These are phyloP conservation scores for Akanthomyces dipterigenus DNA, from an alignment of 2,329 filamentous ascomycete species.

Conservation along the genomic window DNA sequence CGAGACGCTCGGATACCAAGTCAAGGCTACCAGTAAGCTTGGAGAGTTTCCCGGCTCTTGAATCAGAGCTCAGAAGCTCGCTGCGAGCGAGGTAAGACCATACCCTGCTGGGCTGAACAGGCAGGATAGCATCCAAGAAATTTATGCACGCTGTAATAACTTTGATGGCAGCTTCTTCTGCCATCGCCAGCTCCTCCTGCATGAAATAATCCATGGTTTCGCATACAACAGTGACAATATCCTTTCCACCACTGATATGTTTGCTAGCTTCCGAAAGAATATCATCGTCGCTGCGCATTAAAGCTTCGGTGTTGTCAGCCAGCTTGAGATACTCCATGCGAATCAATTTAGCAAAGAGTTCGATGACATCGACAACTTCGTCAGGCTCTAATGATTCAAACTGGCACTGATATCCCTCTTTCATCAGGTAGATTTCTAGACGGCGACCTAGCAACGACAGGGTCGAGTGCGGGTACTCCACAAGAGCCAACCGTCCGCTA, in stretches of 20 bases:
- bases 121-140: constrained; percentile 68
- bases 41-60: constrained; percentile 68
- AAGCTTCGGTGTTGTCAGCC: constrained; percentile 21
- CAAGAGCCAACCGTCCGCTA: constrained; percentile 64
- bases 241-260: constrained; percentile 53
- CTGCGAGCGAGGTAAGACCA: constrained; percentile 87
- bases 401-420: constrained; percentile 46
- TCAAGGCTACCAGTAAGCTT: constrained; percentile 78
- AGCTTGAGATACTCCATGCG: constrained; percentile 39
- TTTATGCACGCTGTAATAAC: constrained; percentile 66
- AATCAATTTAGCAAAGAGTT: constrained; percentile 65
- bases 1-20: constrained; percentile 66
- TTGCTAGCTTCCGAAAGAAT: constrained; percentile 50
- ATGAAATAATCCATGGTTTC: constrained; percentile 73
- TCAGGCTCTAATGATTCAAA: constrained; percentile 50
- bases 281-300: constrained; percentile 30
- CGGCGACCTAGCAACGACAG: constrained; percentile 73
- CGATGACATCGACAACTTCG: constrained; percentile 66
- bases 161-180: constrained; percentile 59
- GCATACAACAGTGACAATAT: constrained; percentile 75
- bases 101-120: constrained; percentile 71
- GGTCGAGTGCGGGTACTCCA: constrained; percentile 74
- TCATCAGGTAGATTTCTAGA: constrained; percentile 58
- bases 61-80: constrained; percentile 68
- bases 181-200: constrained; percentile 48